Evolutionary conservation across 164 flowering plant genomes (phyloP).

Genomic region (Akebia trifoliata): DNA sequence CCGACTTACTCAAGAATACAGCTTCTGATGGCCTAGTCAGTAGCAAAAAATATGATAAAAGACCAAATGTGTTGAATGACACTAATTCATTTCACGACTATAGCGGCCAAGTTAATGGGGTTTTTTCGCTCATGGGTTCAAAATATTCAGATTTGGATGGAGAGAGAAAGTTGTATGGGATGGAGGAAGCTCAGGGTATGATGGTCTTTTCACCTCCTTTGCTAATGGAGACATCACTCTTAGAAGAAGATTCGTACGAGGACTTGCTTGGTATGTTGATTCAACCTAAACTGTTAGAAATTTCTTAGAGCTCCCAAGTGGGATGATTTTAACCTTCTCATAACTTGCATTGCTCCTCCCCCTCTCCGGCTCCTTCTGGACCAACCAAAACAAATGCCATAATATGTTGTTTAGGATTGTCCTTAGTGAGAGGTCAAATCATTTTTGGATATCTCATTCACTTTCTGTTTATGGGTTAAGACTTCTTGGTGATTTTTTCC

Average conservation of each 20-base stretch:
- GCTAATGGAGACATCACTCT: constrained; percentile 63
- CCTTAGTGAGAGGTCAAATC: too few relatives aligned
- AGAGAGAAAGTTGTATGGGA: constrained; percentile 41
- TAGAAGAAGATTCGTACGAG: constrained; percentile 61
- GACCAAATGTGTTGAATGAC: constrained; percentile 37
- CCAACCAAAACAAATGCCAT: too few relatives aligned
- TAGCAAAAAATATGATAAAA: constrained; percentile 39
- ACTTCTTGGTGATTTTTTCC: too few relatives aligned
- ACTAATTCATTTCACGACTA: constrained; percentile 40
- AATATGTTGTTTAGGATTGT: too few relatives aligned
- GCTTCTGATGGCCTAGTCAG: constrained; percentile 22
- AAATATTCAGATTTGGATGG: constrained; percentile 39
- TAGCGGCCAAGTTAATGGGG: constrained; percentile 45
- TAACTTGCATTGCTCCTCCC: too few relatives aligned
- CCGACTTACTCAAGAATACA: constrained; percentile 34
- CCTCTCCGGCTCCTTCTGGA: too few relatives aligned
- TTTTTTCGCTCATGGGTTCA: constrained; percentile 44
- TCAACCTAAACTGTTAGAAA: too few relatives aligned
- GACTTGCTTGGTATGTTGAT: constrained; percentile 89
- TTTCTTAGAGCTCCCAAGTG: constrained; percentile 23
- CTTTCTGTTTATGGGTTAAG: too few relatives aligned
- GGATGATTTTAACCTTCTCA: too few relatives aligned
- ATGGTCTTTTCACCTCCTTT: constrained; percentile 79
- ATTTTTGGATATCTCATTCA: too few relatives aligned
- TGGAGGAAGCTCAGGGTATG: constrained; percentile 49